Conservation (phyloP, 2,329 filamentous ascomycete genomes). For the Fusarium tanahbumbuense region DNA sequence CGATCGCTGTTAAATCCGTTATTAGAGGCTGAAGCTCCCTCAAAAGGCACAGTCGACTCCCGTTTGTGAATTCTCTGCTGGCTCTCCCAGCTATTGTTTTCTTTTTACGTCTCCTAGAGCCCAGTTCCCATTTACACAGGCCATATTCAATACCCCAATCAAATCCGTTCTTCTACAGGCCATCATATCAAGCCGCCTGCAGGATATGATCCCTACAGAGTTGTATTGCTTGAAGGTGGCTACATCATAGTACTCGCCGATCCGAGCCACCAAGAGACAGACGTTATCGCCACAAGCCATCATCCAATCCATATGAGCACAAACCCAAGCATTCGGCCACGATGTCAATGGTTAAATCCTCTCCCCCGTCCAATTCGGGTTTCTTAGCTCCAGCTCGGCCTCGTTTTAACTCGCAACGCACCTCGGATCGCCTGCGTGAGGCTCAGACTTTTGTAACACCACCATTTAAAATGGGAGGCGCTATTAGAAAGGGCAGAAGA, state of each 20-base stretch:
- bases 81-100: background rate
- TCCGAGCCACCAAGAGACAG: constrained; percentile 37
- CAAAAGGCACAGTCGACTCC: constrained; percentile 5
- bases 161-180: constrained; percentile 1
- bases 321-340: constrained; percentile 2
- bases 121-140: constrained; percentile 15
- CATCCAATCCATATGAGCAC: constrained; percentile 20
- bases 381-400: constrained; percentile 53
- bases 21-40: constrained; percentile 30
- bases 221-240: constrained; percentile 41
- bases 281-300: constrained; percentile 36
- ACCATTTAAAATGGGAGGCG: constrained; percentile 56
- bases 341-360: constrained; percentile 40
- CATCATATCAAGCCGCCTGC: constrained; percentile 25
- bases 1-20: constrained; percentile 35
- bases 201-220: constrained; percentile 44
- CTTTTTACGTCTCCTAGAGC: background rate
- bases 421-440: constrained; percentile 64
- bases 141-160: constrained; percentile 12
- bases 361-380: constrained; percentile 33
- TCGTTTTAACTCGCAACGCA: constrained; percentile 62
- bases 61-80: background rate
- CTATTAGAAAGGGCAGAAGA: constrained; percentile 61
- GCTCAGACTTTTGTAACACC: constrained; percentile 54
- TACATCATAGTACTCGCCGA: constrained; percentile 46